Evolutionary conservation across 2,329 filamentous ascomycete species (phyloP).

Genomic region (Amauroascus verrucosus): DNA sequence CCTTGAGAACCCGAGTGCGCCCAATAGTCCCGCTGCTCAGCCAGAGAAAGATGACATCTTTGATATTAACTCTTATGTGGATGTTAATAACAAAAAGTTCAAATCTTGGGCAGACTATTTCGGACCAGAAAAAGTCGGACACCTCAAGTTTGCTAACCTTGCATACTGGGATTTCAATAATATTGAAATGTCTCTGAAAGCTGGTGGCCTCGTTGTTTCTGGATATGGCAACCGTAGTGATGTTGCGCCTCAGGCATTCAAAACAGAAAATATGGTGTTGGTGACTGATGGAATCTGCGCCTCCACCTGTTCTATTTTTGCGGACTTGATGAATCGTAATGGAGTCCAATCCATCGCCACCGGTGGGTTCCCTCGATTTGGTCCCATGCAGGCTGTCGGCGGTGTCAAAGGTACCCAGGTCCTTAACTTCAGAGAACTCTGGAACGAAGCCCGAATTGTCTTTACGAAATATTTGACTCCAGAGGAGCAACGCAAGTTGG

Average conservation of each 20-base stretch:
- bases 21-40: conserved; percentile 4
- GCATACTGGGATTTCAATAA: conserved; percentile 20
- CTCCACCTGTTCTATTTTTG: conserved; percentile 52
- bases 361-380: conserved; percentile 47
- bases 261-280: conserved; percentile 29
- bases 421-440: conserved; percentile 21
- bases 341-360: conserved; percentile 49
- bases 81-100: conserved; percentile 29
- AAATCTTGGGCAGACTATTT: conserved; percentile 27
- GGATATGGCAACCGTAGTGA: conserved; percentile 24
- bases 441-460: conserved; percentile 17
- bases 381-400: conserved; percentile 52
- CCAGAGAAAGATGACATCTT: conserved; percentile 9
- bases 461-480: conserved; percentile 2
- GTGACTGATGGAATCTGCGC: conserved; percentile 49
- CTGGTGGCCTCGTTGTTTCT: conserved; percentile 23
- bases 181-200: conserved; percentile 19
- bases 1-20: conserved; percentile 12
- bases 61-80: conserved; percentile 17
- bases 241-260: conserved; percentile 21
- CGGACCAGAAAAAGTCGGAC: conserved; percentile 22
- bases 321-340: conserved; percentile 44
- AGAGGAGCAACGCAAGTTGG: conserved; percentile 8
- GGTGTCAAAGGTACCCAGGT: conserved; percentile 48
- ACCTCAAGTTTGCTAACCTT: conserved; percentile 31